Evolutionary conservation across 2,329 filamentous ascomycete species (phyloP).

Genomic region (Penicillium sp.): DNA sequence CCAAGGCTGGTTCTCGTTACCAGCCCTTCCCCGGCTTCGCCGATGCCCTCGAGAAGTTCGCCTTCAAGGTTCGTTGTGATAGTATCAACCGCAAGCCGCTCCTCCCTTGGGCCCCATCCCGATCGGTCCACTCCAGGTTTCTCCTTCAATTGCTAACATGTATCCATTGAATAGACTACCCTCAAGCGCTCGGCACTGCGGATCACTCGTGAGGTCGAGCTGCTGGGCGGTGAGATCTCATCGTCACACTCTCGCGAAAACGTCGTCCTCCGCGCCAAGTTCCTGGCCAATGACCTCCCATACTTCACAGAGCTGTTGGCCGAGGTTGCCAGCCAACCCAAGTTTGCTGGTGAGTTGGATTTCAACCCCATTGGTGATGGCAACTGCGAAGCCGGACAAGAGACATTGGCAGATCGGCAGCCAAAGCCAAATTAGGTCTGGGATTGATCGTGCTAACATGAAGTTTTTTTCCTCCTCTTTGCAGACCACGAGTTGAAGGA

Average conservation of each 20-base stretch:
- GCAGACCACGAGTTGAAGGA: conserved; percentile 88
- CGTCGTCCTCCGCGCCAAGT: conserved; percentile 88
- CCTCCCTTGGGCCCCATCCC: conserved; percentile 17
- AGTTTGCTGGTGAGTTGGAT: conserved; percentile 68
- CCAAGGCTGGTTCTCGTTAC: conserved; percentile 93
- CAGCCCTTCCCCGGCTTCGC: conserved; percentile 87
- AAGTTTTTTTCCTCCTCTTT: conserved; percentile 16
- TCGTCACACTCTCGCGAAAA: conserved; percentile 92
- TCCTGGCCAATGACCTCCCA: conserved; percentile 91
- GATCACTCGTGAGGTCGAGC: conserved; percentile 92
- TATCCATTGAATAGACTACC: conserved; percentile 67
- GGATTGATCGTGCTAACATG: conserved; percentile 21
- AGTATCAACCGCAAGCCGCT: neutral
- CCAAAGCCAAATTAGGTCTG: neutral
- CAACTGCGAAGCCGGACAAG: neutral
- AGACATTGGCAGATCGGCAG: neutral
- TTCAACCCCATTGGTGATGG: conserved; percentile 5
- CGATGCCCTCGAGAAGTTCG: conserved; percentile 89
- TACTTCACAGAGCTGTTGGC: conserved; percentile 96
- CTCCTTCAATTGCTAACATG: conserved; percentile 12
- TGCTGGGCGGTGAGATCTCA: conserved; percentile 86
- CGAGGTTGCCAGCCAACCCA: conserved; percentile 86
- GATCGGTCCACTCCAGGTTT: conserved; percentile 15
- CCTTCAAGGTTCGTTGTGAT: conserved; percentile 79
- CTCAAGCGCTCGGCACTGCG: conserved; percentile 84